These are phyloP conservation scores for Parietaria judaica DNA, from an alignment of 306 rosid genomes.

Conservation along the genomic window DNA sequence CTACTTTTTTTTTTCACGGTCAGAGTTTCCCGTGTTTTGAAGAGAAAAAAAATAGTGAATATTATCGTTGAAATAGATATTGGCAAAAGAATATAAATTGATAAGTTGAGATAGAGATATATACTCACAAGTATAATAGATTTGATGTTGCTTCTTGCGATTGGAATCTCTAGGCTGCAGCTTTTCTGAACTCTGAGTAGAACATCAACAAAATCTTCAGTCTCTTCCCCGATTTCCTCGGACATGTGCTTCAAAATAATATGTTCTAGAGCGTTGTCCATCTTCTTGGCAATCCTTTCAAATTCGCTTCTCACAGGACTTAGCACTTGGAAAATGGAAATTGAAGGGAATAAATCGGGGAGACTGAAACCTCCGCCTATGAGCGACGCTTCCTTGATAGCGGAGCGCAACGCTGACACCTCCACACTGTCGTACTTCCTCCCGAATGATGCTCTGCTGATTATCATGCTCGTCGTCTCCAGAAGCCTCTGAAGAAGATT, in stretches of 20 bases:
- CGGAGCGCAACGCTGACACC: neutral
- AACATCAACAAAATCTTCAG: constrained; percentile 8
- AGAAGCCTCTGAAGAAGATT: neutral
- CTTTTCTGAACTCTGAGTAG: constrained; percentile 1
- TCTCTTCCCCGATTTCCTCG: neutral
- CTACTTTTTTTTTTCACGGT: too few species aligned
- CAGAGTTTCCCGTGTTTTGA: too few species aligned
- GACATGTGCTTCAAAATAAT: neutral
- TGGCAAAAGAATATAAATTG: neutral
- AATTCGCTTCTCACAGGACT: neutral
- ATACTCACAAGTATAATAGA: neutral
- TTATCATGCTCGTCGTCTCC: neutral
- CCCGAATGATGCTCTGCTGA: neutral
- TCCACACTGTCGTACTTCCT: neutral
- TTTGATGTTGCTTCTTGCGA: neutral
- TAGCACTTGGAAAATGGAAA: neutral
- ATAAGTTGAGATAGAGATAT: too few species aligned
- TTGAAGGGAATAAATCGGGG: constrained; percentile 1
- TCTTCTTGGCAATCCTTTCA: neutral
- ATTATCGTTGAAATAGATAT: too few species aligned
- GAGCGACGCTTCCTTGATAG: neutral
- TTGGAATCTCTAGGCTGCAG: neutral
- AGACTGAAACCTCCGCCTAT: neutral
- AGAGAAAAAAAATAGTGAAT: too few species aligned
- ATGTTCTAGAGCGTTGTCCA: neutral